Conservation (phyloP, 1,284 basidiomycete species). For the Puccinia novopanici region DNA sequence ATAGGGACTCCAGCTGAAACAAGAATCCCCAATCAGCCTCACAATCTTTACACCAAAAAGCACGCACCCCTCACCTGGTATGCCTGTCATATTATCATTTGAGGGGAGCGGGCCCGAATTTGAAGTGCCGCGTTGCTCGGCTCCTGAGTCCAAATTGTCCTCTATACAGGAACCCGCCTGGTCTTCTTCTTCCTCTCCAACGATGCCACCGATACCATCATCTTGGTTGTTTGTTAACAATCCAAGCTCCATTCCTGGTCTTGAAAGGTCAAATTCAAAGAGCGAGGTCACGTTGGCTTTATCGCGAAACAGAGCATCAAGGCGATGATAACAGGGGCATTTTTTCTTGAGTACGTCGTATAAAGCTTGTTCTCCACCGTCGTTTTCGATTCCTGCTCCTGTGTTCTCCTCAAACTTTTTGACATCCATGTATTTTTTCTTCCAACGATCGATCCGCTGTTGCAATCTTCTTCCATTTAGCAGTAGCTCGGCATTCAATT, state of each 20-base stretch:
- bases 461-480: neutral
- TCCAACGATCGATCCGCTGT: neutral
- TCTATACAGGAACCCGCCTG: too few species aligned
- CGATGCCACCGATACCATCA: too few species aligned
- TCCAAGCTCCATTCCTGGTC: neutral
- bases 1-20: too few species aligned
- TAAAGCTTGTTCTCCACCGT: neutral
- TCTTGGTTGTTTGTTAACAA: neutral
- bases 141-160: too few species aligned
- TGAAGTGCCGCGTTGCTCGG: too few species aligned
- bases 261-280: neutral
- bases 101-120: too few species aligned
- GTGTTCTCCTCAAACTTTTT: neutral
- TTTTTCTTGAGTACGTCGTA: neutral
- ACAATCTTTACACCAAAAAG: too few species aligned
- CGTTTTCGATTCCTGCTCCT: neutral
- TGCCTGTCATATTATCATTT: too few species aligned
- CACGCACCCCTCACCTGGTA: too few species aligned
- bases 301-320: neutral
- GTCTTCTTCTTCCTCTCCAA: too few species aligned
- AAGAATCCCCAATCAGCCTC: too few species aligned
- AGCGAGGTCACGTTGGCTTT: neutral
- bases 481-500: too few species aligned
- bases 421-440: neutral
- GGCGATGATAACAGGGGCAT: constrained; percentile 13